Percentiles rank a stretch among this genome's conserved stretches.
Conservation (phyloP, 1,284 basidiomycete genomes). For the Ganoderma lingzhi region DNA sequence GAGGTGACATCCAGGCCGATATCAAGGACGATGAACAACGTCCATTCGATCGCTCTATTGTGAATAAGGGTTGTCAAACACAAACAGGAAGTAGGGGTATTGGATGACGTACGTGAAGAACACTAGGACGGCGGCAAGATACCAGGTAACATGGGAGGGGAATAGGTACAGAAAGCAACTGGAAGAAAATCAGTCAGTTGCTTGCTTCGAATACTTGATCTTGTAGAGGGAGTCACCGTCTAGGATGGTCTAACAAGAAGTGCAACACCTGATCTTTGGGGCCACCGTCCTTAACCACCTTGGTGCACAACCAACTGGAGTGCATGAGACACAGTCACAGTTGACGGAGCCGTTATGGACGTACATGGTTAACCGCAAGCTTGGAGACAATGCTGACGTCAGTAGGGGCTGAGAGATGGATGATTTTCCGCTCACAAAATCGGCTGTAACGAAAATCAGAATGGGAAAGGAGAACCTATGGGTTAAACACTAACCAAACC, state of each 20-base stretch:
- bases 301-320: constrained; percentile 56
- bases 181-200: constrained; percentile 3
- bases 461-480: neutral
- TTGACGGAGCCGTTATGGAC: constrained; percentile 2
- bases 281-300: constrained; percentile 56
- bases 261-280: constrained; percentile 67
- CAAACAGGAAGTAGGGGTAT: neutral
- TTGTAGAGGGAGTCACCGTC: constrained; percentile 50
- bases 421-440: constrained; percentile 44
- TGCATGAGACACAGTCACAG: neutral
- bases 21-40: constrained; percentile 61
- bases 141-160: constrained; percentile 87
- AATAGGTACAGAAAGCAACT: constrained; percentile 89
- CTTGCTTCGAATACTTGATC: neutral
- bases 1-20: constrained; percentile 57
- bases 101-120: constrained; percentile 54
- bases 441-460: constrained; percentile 37
- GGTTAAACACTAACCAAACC: constrained; percentile 51
- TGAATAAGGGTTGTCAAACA: neutral
- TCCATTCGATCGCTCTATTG: constrained; percentile 57
- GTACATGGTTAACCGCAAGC: constrained; percentile 36
- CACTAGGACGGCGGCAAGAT: constrained; percentile 61
- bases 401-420: neutral
- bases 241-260: constrained; percentile 86
- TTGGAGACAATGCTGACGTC: constrained; percentile 10